Evolutionary conservation across 148 eudicot genomes (phyloP).

Genomic region (Heliosperma pusillum): DNA sequence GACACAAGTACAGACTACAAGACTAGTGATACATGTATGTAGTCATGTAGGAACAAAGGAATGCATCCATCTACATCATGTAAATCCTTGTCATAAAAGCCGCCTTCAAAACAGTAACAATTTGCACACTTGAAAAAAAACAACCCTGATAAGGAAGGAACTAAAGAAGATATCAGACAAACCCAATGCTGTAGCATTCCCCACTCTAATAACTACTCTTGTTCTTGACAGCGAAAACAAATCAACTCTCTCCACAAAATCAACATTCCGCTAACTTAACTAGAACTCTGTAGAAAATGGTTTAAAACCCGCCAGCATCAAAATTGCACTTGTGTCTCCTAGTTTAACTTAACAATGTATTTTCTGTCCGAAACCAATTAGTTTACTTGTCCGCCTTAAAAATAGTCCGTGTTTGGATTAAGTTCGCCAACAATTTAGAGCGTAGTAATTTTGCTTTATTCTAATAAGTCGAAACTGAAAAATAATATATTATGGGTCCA

Average conservation of each 20-base stretch:
- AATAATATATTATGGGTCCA: background rate
- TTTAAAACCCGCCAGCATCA: background rate
- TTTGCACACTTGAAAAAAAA: background rate
- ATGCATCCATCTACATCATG: background rate
- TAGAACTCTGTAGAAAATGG: no score
- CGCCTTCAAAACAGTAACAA: background rate
- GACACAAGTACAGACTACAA: background rate
- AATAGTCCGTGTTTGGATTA: no score
- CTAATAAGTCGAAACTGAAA: no score
- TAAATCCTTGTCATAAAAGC: background rate
- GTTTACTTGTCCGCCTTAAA: no score
- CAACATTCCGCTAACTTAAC: no score
- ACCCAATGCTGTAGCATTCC: background rate
- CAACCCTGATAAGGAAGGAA: constrained; percentile 7
- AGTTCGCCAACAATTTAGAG: no score
- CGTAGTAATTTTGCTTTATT: no score
- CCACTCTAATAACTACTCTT: constrained; percentile 1
- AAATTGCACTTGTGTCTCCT: background rate
- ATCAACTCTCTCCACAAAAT: background rate
- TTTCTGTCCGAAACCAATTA: no score
- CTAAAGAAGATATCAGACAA: background rate
- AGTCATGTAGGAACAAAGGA: background rate
- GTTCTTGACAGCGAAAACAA: background rate
- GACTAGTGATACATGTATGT: background rate
- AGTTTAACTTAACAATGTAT: no score